Base-by-base conservation (phyloP, 768 basidiomycete species). In the Melanogaster broomeanus region DNA sequence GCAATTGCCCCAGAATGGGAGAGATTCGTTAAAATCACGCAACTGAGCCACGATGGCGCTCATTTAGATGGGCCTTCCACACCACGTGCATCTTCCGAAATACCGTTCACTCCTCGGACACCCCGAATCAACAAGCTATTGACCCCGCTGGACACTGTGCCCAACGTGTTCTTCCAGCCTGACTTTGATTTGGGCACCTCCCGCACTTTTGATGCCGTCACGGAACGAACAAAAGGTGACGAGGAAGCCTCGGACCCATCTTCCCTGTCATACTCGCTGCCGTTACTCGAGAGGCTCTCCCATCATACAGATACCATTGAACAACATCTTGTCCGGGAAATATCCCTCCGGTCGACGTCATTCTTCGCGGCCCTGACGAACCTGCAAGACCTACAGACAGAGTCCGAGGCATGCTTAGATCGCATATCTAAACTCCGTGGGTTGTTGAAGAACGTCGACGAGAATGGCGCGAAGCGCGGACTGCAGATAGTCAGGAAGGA, bases 351-450 rank as follows among this genome's bases (percentile, higher is more conserved):
- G 13, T 92, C 94, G 0, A 82, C 90, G 1, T 93, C 93, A 1
- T 99, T 99, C 80, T 99, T 98, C 62, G 88, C 95, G 5, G 97
- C 97, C 7, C 81, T 99, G 33, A 82, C 93, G 7, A 99, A 99
- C 68, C 77, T 99, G 8, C 90, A 97, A 62, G 88, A 93, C 56
- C 81, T 99, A 11, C 93, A 94, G 63, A 82, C 88, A 6, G 93
- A 97, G 65, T 95, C 93, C 0, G 81, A 87, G 42, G 80, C 84
- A 42, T 95, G 94, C 62, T 77, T 98, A 6, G 72, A 77, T 39
- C 84, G 89, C 41, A 90, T 98, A 53, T 74, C 79, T 8, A 77
- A 82, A 24, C 77, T 98, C 6, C 88, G 91, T 21, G 64, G 68
- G 0, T 79, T 90, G 45, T 77, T 99, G 12, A 76, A 75, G 38